A percentile compares a stretch with the other conserved stretches of the same genome.
These are phyloP conservation scores for Ophiostoma populinum DNA, from an alignment of 2,329 filamentous ascomycete species.

Conservation along the genomic window DNA sequence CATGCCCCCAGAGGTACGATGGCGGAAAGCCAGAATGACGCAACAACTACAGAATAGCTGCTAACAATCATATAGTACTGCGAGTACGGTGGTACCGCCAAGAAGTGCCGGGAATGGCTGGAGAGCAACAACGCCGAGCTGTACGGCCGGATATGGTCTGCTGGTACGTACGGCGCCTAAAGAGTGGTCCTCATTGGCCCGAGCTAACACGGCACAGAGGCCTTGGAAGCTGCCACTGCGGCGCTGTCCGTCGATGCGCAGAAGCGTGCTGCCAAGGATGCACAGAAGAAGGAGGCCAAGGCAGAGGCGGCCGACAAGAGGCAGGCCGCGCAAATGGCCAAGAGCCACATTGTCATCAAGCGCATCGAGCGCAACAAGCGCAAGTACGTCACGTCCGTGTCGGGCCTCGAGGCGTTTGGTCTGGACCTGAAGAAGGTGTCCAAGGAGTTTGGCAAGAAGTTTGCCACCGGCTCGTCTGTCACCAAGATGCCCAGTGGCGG, in stretches of 20 bases:
- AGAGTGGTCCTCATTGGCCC: too few relatives aligned
- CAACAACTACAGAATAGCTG: neutral
- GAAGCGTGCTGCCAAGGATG: conserved; percentile 89
- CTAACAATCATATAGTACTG: conserved; percentile 53
- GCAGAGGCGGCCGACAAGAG: conserved; percentile 75
- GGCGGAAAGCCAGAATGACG: neutral
- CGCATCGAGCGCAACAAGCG: conserved; percentile 96
- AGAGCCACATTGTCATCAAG: conserved; percentile 77
- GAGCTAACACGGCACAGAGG: too few relatives aligned
- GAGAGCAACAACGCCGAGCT: conserved; percentile 54
- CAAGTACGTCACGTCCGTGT: conserved; percentile 89
- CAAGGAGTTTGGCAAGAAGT: conserved; percentile 97
- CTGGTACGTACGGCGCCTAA: too few relatives aligned
- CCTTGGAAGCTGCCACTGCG: conserved; percentile 67
- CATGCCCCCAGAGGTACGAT: conserved; percentile 44
- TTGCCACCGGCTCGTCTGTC: conserved; percentile 83
- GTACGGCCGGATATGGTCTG: conserved; percentile 69
- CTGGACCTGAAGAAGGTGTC: conserved; percentile 89
- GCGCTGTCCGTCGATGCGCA: conserved; percentile 79
- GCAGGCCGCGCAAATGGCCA: conserved; percentile 65
- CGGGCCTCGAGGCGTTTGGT: conserved; percentile 76
- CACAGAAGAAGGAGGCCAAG: conserved; percentile 91
- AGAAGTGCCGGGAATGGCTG: conserved; percentile 96
- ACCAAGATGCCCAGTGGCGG: conserved; percentile 74
- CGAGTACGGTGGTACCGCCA: conserved; percentile 90